Conservation (phyloP, 2,329 filamentous ascomycete species). For the Seiridium unicorne region DNA sequence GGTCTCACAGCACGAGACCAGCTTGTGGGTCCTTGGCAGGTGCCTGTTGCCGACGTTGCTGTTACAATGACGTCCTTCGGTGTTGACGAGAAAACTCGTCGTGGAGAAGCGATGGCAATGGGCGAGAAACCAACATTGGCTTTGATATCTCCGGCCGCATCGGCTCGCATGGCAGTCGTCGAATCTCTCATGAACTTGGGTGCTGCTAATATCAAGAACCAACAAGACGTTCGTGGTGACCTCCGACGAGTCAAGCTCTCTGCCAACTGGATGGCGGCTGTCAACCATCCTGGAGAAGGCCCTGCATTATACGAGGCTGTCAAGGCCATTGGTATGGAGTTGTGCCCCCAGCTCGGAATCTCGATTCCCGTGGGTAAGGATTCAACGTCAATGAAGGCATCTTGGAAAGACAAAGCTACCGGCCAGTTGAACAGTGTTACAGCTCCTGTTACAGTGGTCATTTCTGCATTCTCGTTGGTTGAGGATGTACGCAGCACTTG, state of each 20-base stretch:
- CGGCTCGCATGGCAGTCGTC: constrained; percentile 92
- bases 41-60: constrained; percentile 88
- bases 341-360: constrained; percentile 87
- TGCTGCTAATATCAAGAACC: constrained; percentile 40
- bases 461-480: constrained; percentile 87
- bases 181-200: constrained; percentile 93
- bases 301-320: constrained; percentile 92
- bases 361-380: constrained; percentile 97
- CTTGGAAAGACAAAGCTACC: constrained; percentile 74
- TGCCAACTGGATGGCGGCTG: constrained; percentile 99
- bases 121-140: constrained; percentile 89
- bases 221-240: constrained; percentile 49
- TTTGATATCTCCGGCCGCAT: constrained; percentile 84
- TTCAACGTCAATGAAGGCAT: constrained; percentile 98
- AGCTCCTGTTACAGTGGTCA: constrained; percentile 85
- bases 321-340: constrained; percentile 85
- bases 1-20: constrained; percentile 88
- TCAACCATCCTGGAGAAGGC: constrained; percentile 87
- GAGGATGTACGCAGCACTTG: constrained; percentile 82
- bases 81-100: constrained; percentile 62
- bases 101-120: constrained; percentile 92
- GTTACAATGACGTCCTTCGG: constrained; percentile 84
- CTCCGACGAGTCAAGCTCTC: constrained; percentile 82
- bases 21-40: constrained; percentile 96
- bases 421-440: constrained; percentile 80